Base-by-base conservation (phyloP, 352 stramenopile species). In the Phytophthora vignae region DNA sequence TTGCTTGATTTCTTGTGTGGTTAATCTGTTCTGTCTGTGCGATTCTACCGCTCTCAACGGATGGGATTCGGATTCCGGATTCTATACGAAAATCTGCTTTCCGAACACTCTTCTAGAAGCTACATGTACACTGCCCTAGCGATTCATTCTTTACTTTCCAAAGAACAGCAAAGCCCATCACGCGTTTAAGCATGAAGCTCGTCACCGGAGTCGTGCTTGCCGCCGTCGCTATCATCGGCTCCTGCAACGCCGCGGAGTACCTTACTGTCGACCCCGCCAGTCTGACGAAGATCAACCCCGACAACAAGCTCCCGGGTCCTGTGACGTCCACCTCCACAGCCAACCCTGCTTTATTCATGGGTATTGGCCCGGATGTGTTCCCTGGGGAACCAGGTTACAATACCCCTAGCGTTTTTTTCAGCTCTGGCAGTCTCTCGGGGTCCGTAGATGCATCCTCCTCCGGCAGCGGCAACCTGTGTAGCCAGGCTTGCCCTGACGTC, bases 401-500 rank as follows among this genome's bases (percentile, higher is more conserved):
- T 25, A 12, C 58, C n/a, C 50, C 25, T 7, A 22, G 42, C 3
- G 36, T 14, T 31, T 55, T 15, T 9, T 55, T n/a, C 3, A 44
- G 60, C 21, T 14, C n/a, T n/a, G 33, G 2, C n/a, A 65, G 44
- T 31, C 6, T 15, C 19, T n/a, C 17, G 25, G 31, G 59, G 2
- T 49, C 31, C 29, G 55, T 56, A 19, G 10, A 5, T 3, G 27
- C 58, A 4, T 55, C 44, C n/a, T 11, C 11, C 5, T 36, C 42
- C 11, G n/a, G 14, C 21, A 69, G 61, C 29, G 8, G 38, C 17
- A 9, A 3, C 1, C 49, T 2, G 9, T 69, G 62, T 15, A 25
- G n/a, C 14, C 62, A 69, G 44, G 29, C 21, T 48, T 65, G 58
- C n/a, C 58, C 58, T n/a, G n/a, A 65, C 19, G 57, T 55, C 21